Conservation (phyloP, 345 rosid species). For the Hibiscus trionum region DNA sequence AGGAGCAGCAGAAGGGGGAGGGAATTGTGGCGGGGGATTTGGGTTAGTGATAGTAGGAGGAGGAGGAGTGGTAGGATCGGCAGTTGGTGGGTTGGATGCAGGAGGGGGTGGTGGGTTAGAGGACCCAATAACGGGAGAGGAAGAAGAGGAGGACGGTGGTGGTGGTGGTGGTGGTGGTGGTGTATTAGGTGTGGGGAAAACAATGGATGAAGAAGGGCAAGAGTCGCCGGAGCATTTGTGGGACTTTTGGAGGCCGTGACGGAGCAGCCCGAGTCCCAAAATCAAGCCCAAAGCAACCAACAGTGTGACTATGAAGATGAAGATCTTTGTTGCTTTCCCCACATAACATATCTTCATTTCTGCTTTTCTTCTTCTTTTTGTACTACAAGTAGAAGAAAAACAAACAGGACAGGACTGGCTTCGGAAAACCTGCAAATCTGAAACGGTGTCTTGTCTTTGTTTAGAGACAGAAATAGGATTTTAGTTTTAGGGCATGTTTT, state of each 20-base stretch:
- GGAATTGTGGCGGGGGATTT: constrained; percentile 26
- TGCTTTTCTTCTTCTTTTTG: background rate
- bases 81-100: constrained; percentile 18
- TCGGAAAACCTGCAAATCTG: constrained; percentile 8
- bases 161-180: background rate
- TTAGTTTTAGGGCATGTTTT: too few relatives aligned
- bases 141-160: background rate
- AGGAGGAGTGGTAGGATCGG: constrained; percentile 24
- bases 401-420: background rate
- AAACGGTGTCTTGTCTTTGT: background rate
- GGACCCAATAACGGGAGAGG: constrained; percentile 20
- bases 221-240: constrained; percentile 55
- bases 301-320: constrained; percentile 80
- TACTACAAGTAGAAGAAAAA: background rate
- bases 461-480: background rate
- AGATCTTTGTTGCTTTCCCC: constrained; percentile 98
- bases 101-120: constrained; percentile 26
- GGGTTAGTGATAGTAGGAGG: constrained; percentile 22
- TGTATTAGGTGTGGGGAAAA: constrained; percentile 29
- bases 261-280: constrained; percentile 58
- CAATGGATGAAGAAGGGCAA: constrained; percentile 36
- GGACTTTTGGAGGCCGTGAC: constrained; percentile 33
- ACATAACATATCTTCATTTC: constrained; percentile 61
- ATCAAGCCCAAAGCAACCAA: constrained; percentile 57
- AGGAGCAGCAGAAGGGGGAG: constrained; percentile 18